Conservation (phyloP, 2,329 filamentous ascomycete species). For the Fulvia fulva region DNA sequence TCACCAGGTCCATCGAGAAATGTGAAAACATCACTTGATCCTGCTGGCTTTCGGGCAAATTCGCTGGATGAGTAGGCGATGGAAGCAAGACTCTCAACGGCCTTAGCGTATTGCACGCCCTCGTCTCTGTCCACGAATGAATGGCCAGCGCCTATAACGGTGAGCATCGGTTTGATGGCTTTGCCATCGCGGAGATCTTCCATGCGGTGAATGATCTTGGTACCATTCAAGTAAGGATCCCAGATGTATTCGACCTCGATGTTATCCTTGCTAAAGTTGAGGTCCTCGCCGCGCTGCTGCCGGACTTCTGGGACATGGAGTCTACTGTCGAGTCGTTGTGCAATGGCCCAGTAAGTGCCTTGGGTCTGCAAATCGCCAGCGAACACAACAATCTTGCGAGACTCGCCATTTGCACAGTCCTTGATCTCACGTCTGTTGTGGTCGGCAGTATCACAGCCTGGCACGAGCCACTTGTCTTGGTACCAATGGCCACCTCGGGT, state of each 20-base stretch:
- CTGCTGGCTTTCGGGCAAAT: conserved; percentile 4
- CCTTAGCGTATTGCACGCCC: conserved; percentile 44
- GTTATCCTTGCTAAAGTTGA: conserved; percentile 43
- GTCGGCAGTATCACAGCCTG: conserved; percentile 56
- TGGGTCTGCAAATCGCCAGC: conserved; percentile 59
- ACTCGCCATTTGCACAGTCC: conserved; percentile 45
- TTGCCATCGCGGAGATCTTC: conserved; percentile 33
- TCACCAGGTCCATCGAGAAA: conserved; percentile 24
- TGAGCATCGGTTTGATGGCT: conserved; percentile 38
- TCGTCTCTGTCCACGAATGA: conserved; percentile 52
- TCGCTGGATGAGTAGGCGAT: conserved; percentile 7
- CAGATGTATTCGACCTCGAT: conserved; percentile 55
- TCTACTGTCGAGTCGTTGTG: conserved; percentile 45
- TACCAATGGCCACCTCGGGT: conserved; percentile 53
- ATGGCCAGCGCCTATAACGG: conserved; percentile 54
- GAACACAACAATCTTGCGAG: conserved; percentile 55
- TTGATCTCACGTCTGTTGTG: conserved; percentile 53
- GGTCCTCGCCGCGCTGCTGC: conserved; percentile 34
- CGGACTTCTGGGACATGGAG: conserved; percentile 35
- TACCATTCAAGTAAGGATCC: conserved; percentile 60
- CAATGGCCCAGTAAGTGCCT: conserved; percentile 58
- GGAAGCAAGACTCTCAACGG: conserved; percentile 45
- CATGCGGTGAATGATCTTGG: conserved; percentile 42
- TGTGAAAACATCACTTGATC: conserved; percentile 16
- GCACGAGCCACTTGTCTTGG: conserved; percentile 53